A percentile compares a stretch with the other conserved stretches of the same genome.
Conservation (phyloP, 225 moss, liverwort and hornwort species). For the Marchantia paleacea region DNA sequence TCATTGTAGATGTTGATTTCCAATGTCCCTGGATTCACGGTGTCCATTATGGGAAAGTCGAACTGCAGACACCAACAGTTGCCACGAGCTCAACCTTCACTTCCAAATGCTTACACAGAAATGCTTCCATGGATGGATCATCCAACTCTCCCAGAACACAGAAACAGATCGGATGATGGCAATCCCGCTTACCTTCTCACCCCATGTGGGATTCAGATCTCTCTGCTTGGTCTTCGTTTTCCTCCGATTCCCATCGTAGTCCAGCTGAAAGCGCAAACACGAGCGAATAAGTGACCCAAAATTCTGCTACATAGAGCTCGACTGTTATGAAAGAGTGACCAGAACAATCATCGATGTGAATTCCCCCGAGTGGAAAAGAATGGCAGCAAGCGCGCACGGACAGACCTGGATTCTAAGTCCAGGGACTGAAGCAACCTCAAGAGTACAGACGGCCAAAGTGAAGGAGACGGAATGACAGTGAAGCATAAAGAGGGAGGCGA, state of each 20-base stretch:
- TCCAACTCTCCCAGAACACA: neutral
- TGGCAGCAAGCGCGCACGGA: neutral
- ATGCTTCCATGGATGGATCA: neutral
- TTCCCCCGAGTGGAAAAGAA: neutral
- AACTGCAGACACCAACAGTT: slow-evolving; percentile 49
- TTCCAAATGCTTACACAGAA: neutral
- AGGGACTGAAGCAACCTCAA: neutral
- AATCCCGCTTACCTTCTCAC: slow-evolving; percentile 53
- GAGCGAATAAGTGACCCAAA: neutral
- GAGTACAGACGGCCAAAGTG: neutral
- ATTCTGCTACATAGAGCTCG: neutral
- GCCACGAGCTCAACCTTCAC: neutral
- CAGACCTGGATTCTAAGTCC: neutral
- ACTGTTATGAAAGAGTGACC: neutral
- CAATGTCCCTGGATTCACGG: slow-evolving; percentile 48
- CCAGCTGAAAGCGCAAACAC: slow-evolving; percentile 48
- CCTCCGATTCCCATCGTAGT: slow-evolving; percentile 74
- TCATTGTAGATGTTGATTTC: slow-evolving; percentile 85
- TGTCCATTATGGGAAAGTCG: slow-evolving; percentile 58
- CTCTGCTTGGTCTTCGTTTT: slow-evolving; percentile 61
- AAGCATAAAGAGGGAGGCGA: neutral
- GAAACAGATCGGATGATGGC: neutral
- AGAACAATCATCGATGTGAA: neutral
- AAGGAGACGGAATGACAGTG: neutral
- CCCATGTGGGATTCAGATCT: slow-evolving; percentile 73